phyloP scores from a whole-genome alignment of 139 green algal genomes.

The Dunaliella primolecta region DNA sequence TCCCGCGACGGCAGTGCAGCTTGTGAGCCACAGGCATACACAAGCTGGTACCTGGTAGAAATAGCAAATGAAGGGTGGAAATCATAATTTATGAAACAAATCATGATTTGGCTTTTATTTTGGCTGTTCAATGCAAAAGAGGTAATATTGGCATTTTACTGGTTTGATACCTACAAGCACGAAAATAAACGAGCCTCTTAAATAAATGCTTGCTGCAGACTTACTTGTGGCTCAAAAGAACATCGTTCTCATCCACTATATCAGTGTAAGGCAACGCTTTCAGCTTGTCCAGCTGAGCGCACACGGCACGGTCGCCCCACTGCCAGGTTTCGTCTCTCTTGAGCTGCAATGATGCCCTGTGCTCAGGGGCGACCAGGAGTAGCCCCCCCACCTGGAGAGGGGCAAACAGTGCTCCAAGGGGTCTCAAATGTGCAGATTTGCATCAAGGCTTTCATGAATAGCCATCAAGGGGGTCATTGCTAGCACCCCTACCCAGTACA shows the following conservation, averaged over 20 bases:
- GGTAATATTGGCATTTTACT: too few species aligned
- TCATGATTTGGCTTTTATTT: too few species aligned
- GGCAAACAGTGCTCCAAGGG: too few species aligned
- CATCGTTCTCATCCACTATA: conserved; percentile 65
- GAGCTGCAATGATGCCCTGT: conserved; percentile 49
- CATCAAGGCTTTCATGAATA: too few species aligned
- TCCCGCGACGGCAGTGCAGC: neutral
- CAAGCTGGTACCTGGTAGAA: conserved; percentile 9
- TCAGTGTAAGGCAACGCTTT: conserved; percentile 42
- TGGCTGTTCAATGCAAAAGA: too few species aligned
- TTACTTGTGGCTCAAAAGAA: conserved; percentile 60
- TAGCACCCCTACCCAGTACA: too few species aligned
- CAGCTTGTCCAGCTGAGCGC: conserved; percentile 19
- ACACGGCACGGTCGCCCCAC: conserved; percentile 3
- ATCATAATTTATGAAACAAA: neutral
- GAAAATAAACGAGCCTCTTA: too few species aligned
- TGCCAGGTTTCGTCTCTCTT: conserved; percentile 44
- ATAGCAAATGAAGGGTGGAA: neutral
- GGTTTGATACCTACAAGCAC: too few species aligned
- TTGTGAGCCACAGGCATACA: conserved; percentile 14
- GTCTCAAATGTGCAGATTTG: too few species aligned
- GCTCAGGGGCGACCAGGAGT: conserved; percentile 54
- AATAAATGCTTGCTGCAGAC: too few species aligned
- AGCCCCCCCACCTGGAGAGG: conserved; percentile 43
- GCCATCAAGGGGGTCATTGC: too few species aligned